These are phyloP conservation scores for Solanum virginianum DNA, from an alignment of 257 asterid genomes.

Conservation along the genomic window DNA sequence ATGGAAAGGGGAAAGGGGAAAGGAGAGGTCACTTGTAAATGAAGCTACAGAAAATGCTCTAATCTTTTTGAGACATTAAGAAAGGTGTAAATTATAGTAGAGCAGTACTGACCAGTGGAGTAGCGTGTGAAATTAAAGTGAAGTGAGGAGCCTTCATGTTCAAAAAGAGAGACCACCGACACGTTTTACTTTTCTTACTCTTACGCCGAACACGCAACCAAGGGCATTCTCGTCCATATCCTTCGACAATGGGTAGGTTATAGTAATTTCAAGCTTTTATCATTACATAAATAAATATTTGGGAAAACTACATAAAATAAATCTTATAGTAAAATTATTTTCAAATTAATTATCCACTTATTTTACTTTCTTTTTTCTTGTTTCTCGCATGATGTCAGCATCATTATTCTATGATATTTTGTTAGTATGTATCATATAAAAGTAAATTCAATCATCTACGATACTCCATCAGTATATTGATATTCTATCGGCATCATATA, in stretches of 20 bases:
- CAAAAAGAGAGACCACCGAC: constrained; percentile 17
- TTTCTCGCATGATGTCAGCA: no score
- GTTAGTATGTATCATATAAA: no score
- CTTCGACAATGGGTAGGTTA: not conserved
- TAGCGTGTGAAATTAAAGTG: not conserved
- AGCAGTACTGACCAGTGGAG: not conserved
- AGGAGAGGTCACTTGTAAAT: not conserved
- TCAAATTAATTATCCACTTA: no score
- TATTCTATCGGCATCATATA: no score
- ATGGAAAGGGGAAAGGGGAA: not conserved
- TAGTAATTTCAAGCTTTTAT: no score
- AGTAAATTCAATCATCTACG: no score
- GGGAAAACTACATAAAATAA: no score
- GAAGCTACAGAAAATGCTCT: not conserved
- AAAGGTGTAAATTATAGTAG: not conserved
- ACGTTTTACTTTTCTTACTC: constrained; percentile 5
- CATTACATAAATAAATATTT: no score
- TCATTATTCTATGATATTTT: no score
- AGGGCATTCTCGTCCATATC: not conserved
- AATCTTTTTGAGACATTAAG: constrained; percentile 21
- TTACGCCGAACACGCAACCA: not conserved
- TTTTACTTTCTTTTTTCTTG: no score
- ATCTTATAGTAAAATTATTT: no score
- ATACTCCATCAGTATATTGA: no score
- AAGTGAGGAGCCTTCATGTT: not conserved